Evolutionary conservation across 208 protist species (phyloP).

Genomic region (Trypanosoma lewisi): DNA sequence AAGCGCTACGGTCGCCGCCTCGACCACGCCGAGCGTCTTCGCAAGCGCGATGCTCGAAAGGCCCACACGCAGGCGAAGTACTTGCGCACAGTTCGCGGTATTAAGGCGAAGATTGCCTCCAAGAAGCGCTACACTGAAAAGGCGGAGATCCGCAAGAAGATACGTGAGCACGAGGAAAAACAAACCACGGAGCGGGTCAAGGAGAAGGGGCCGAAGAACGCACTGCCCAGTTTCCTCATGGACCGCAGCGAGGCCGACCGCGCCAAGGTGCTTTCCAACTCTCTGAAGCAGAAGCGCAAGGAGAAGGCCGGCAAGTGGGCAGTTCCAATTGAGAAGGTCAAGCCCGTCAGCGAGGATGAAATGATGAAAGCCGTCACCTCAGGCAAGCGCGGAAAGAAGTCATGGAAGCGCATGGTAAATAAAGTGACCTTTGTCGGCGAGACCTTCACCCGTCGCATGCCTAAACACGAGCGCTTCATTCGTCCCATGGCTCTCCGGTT

Average conservation of each 20-base stretch:
- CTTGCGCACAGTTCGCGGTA: conserved; percentile 95
- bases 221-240: conserved; percentile 99
- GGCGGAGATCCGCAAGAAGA: conserved; percentile 99
- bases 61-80: conserved; percentile 93
- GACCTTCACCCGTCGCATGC: conserved; percentile 99
- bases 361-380: conserved; percentile 98
- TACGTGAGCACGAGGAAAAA: conserved; percentile 97
- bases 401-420: conserved; percentile 99
- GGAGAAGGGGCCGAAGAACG: conserved; percentile 92
- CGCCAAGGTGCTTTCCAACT: conserved; percentile 99
- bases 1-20: conserved; percentile 98
- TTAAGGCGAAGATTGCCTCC: conserved; percentile 98
- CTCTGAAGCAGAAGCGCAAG: conserved; percentile 99
- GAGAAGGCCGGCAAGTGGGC: conserved; percentile 99
- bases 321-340: conserved; percentile 99
- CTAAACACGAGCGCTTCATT: conserved; percentile 99
- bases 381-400: conserved; percentile 95
- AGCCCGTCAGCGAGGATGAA: conserved; percentile 98
- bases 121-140: conserved; percentile 99
- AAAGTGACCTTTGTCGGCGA: conserved; percentile 99
- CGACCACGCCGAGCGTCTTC: conserved; percentile 97
- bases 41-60: conserved; percentile 98
- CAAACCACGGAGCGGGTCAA: conserved; percentile 93
- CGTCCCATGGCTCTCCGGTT: conserved; percentile 98
- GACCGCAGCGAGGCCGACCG: conserved; percentile 96